phyloP scores from a whole-genome alignment of 2,329 filamentous ascomycete species.

The Fusarium sp. region DNA sequence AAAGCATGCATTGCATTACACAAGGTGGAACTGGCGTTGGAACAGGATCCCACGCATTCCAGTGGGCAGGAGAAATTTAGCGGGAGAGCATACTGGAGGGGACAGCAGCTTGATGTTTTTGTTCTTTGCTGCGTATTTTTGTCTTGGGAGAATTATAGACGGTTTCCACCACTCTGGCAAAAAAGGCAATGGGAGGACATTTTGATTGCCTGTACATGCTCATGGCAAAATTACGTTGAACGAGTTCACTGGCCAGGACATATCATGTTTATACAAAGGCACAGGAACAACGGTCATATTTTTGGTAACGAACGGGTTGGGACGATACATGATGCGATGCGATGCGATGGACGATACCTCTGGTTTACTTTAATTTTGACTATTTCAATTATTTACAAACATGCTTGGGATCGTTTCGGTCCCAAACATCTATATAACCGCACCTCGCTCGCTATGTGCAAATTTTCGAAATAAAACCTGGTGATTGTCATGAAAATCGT shows the following conservation, averaged over 20 bases:
- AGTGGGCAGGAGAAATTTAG: slow-evolving; percentile 6
- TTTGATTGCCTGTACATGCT: slow-evolving; percentile 10
- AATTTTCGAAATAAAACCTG: slow-evolving; percentile 13
- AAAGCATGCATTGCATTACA: slow-evolving; percentile 38
- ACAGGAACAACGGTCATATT: slow-evolving; percentile 7
- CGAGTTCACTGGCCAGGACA: slow-evolving; percentile 17
- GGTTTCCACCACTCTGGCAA: slow-evolving; percentile 27
- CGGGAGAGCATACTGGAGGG: slow-evolving; percentile 12
- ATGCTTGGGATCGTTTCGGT: neutral
- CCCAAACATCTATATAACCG: neutral
- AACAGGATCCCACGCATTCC: slow-evolving; percentile 16
- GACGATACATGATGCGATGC: slow-evolving; percentile 37
- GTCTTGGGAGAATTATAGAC: slow-evolving; percentile 34
- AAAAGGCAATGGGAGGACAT: slow-evolving; percentile 9
- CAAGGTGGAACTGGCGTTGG: slow-evolving; percentile 39
- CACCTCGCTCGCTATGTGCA: slow-evolving; percentile 32
- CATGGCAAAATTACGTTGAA: slow-evolving; percentile 13
- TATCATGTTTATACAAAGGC: slow-evolving; percentile 6
- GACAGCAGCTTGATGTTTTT: slow-evolving; percentile 3
- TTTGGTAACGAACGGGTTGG: slow-evolving; percentile 30
- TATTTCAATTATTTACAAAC: slow-evolving; percentile 22
- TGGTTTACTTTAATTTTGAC: slow-evolving; percentile 22
- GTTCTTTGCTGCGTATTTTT: slow-evolving; percentile 7
- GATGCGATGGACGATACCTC: slow-evolving; percentile 38
- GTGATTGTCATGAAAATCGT: slow-evolving; percentile 5